These are phyloP conservation scores for Coffea eugenioides DNA, from an alignment of 257 asterid species.

Conservation along the genomic window DNA sequence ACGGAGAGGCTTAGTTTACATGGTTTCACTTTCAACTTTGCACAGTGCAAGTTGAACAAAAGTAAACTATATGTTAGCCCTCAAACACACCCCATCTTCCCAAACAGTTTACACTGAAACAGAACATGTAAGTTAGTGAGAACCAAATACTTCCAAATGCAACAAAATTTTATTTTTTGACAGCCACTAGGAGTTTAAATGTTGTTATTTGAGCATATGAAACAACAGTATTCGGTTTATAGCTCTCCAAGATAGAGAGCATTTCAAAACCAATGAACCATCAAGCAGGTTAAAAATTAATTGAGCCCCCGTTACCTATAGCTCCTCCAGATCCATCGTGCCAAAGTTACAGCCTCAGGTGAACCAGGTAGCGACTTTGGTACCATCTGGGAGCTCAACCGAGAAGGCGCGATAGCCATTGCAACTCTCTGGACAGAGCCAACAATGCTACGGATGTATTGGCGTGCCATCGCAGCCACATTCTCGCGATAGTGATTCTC, in stretches of 20 bases:
- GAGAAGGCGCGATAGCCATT: slow-evolving; percentile 85
- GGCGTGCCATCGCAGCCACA: slow-evolving; percentile 94
- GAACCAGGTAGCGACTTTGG: slow-evolving; percentile 73
- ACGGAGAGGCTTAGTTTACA: not conserved
- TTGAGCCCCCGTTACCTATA: slow-evolving; percentile 44
- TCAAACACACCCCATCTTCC: not conserved
- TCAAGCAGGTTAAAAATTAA: not conserved
- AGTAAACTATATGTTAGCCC: not conserved
- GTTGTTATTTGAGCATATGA: not conserved
- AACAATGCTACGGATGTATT: slow-evolving; percentile 76
- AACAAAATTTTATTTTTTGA: no score
- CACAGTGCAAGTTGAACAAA: no score
- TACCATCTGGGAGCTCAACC: slow-evolving; percentile 46
- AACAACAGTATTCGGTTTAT: not conserved
- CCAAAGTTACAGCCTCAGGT: slow-evolving; percentile 72
- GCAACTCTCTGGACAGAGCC: slow-evolving; percentile 88
- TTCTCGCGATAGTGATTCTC: slow-evolving; percentile 79
- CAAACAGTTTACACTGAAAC: no score
- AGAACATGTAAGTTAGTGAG: not conserved
- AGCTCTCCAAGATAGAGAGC: not conserved
- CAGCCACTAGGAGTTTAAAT: not conserved
- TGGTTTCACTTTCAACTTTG: not conserved
- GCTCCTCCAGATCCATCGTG: slow-evolving; percentile 81
- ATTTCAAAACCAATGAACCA: not conserved
- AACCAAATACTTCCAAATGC: not conserved